phyloP scores from a whole-genome alignment of 108 stramenopile species.

The Asterionellopsis glacialis region DNA sequence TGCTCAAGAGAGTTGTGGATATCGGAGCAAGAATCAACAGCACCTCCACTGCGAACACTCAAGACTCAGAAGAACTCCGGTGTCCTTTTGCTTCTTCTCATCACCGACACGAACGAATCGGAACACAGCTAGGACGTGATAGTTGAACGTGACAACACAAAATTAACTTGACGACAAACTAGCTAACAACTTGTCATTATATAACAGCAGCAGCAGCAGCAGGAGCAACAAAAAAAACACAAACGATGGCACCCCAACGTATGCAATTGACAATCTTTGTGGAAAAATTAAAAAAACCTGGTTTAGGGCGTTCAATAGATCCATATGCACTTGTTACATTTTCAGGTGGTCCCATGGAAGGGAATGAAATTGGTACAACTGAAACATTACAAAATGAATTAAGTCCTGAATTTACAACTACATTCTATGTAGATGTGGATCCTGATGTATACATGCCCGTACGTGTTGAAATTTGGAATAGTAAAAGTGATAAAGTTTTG shows the following conservation, averaged over 20 bases:
- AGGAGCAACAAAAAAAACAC: neutral
- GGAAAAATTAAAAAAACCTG: conserved; percentile 1
- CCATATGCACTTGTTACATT: conserved; percentile 6
- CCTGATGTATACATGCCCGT: conserved; percentile 13
- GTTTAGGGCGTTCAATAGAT: neutral
- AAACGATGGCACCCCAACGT: neutral
- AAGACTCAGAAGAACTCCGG: too few species aligned
- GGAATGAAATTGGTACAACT: conserved; percentile 26
- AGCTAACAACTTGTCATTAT: too few species aligned
- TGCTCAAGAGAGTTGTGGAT: too few species aligned
- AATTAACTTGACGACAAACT: too few species aligned
- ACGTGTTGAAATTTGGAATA: conserved; percentile 22
- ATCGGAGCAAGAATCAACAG: too few species aligned
- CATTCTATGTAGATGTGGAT: conserved; percentile 28
- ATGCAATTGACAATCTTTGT: conserved; percentile 6
- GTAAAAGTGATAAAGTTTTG: conserved; percentile 6
- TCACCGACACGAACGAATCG: too few species aligned
- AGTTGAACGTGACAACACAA: too few species aligned
- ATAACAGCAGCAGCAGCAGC: too few species aligned
- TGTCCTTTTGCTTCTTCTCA: too few species aligned
- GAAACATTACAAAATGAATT: conserved; percentile 10
- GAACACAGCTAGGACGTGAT: too few species aligned
- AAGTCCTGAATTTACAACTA: conserved; percentile 21
- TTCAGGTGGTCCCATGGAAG: conserved; percentile 12
- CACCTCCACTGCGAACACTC: too few species aligned